Conservation (phyloP, 2,329 filamentous ascomycete genomes). For the Phyllosticta citrichinensis region DNA sequence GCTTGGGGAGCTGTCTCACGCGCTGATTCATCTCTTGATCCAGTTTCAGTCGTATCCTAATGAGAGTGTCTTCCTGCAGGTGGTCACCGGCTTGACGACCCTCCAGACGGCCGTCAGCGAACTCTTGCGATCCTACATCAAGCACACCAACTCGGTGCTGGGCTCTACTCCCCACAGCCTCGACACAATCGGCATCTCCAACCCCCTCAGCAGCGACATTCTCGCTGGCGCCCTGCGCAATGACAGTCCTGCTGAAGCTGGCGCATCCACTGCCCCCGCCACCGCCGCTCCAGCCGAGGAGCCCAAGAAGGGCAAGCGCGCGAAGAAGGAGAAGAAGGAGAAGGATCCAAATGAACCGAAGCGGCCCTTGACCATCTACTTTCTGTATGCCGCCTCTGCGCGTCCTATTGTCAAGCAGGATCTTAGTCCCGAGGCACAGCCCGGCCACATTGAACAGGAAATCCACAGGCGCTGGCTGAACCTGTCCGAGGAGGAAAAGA, state of each 20-base stretch:
- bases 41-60: slow-evolving; percentile 5
- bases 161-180: slow-evolving; percentile 13
- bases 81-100: slow-evolving; percentile 66
- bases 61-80: slow-evolving; percentile 37
- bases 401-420: slow-evolving; percentile 73
- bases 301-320: slow-evolving; percentile 40
- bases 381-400: slow-evolving; percentile 85
- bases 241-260: slow-evolving; percentile 21
- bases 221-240: slow-evolving; percentile 23
- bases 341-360: slow-evolving; percentile 88
- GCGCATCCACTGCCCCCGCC: slow-evolving; percentile 14
- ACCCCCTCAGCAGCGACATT: slow-evolving; percentile 29
- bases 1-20: slow-evolving; percentile 13
- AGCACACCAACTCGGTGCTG: slow-evolving; percentile 77
- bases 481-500: slow-evolving; percentile 65
- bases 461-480: slow-evolving; percentile 76
- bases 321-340: slow-evolving; percentile 73
- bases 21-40: slow-evolving; percentile 7
- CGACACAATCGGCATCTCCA: slow-evolving; percentile 21
- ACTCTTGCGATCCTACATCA: slow-evolving; percentile 74
- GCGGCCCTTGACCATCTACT: slow-evolving; percentile 87
- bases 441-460: slow-evolving; percentile 67
- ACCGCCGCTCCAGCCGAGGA: slow-evolving; percentile 14
- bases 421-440: slow-evolving; percentile 28
- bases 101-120: slow-evolving; percentile 67